phyloP scores from a whole-genome alignment of 2,329 filamentous ascomycete genomes.

The Tolypocladium ovalisporum region DNA sequence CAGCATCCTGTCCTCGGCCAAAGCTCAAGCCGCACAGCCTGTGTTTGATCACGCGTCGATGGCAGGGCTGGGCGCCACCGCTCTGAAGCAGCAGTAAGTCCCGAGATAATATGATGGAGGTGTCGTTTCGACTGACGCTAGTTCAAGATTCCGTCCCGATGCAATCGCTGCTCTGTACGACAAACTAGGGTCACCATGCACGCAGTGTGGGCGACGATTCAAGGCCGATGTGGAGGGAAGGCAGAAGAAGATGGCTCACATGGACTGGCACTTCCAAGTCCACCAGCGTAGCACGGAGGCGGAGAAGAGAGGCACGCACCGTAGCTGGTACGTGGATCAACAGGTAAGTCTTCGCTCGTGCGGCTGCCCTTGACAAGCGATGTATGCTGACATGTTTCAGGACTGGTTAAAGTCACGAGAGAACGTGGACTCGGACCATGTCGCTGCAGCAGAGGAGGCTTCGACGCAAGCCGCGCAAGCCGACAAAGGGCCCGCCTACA shows the following conservation, averaged over 20 bases:
- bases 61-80: slow-evolving; percentile 50
- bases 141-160: slow-evolving; percentile 56
- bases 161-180: slow-evolving; percentile 69
- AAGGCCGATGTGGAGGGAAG: slow-evolving; percentile 64
- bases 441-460: slow-evolving; percentile 20
- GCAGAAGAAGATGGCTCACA: slow-evolving; percentile 78
- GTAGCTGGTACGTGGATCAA: slow-evolving; percentile 92
- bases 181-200: slow-evolving; percentile 74
- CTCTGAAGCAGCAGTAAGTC: slow-evolving; percentile 60
- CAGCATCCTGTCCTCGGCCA: slow-evolving; percentile 22
- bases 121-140: slow-evolving; percentile 5
- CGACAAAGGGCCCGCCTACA: slow-evolving; percentile 48
- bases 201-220: slow-evolving; percentile 85
- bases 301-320: slow-evolving; percentile 75
- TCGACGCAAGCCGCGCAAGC: slow-evolving; percentile 23
- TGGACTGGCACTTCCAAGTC: slow-evolving; percentile 97
- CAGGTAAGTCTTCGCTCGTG: slow-evolving; percentile 41
- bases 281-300: slow-evolving; percentile 82
- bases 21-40: slow-evolving; percentile 10
- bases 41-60: not conserved
- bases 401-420: slow-evolving; percentile 89
- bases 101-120: not conserved
- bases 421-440: slow-evolving; percentile 55
- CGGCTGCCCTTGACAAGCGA: not conserved
- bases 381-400: slow-evolving; percentile 30